A percentile compares a stretch with the other conserved stretches of the same genome.
phyloP scores from a whole-genome alignment of 2,329 filamentous ascomycete genomes.

The Cladosporium sp. region DNA sequence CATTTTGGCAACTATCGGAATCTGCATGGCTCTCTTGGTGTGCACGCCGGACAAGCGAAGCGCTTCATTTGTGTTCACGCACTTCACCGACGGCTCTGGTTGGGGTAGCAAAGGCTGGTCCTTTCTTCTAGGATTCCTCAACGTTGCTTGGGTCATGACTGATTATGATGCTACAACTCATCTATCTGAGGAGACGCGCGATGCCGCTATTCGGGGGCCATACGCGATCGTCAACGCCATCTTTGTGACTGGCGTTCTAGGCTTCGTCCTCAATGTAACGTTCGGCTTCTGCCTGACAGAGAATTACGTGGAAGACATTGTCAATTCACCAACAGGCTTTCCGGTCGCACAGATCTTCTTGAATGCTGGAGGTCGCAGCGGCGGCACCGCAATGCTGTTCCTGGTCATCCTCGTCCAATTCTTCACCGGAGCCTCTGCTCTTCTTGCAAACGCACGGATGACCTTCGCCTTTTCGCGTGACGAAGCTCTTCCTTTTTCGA shows the following conservation, averaged over 20 bases:
- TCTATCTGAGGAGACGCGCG: slow-evolving; percentile 50
- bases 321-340: slow-evolving; percentile 55
- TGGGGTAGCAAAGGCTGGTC: slow-evolving; percentile 54
- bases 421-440: slow-evolving; percentile 45
- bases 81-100: slow-evolving; percentile 49
- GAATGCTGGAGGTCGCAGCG: slow-evolving; percentile 52
- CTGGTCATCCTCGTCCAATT: slow-evolving; percentile 57
- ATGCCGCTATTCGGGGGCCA: slow-evolving; percentile 50
- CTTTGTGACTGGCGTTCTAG: slow-evolving; percentile 52
- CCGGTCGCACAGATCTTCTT: slow-evolving; percentile 57
- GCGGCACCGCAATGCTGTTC: slow-evolving; percentile 52
- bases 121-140: slow-evolving; percentile 58
- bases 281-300: slow-evolving; percentile 56
- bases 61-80: slow-evolving; percentile 47
- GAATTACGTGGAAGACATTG: slow-evolving; percentile 44
- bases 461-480: slow-evolving; percentile 55
- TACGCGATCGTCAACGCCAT: slow-evolving; percentile 55
- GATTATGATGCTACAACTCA: slow-evolving; percentile 48
- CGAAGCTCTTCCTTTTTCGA: slow-evolving; percentile 45
- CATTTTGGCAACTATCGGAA: slow-evolving; percentile 56
- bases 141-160: slow-evolving; percentile 59
- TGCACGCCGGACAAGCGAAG: slow-evolving; percentile 56
- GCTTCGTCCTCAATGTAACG: slow-evolving; percentile 57
- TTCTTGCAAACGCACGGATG: slow-evolving; percentile 51
- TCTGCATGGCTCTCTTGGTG: slow-evolving; percentile 56